Conservation (phyloP, 768 basidiomycete species). For the Tricholoma bakamatsutake region DNA sequence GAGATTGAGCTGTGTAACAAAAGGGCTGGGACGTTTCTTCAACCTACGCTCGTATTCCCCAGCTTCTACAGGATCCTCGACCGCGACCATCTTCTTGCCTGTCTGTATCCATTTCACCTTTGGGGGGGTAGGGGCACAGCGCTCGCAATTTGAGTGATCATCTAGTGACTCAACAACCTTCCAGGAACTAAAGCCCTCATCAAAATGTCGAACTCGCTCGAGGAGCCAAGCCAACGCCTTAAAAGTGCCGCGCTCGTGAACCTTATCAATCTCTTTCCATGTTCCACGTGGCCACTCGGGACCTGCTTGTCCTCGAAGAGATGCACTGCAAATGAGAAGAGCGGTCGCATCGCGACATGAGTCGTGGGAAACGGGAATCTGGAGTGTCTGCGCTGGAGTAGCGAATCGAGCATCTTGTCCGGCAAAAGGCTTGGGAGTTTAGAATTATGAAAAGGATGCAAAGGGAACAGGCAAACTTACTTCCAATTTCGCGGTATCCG, state of each 20-base stretch:
- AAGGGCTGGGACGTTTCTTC: constrained; percentile 80
- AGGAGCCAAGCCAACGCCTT: constrained; percentile 81
- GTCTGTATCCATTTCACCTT: constrained; percentile 66
- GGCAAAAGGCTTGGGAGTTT: constrained; percentile 40
- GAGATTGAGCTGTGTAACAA: constrained; percentile 77
- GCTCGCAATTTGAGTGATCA: constrained; percentile 53
- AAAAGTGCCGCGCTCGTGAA: constrained; percentile 81
- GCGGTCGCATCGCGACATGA: constrained; percentile 75
- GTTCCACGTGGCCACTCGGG: constrained; percentile 69
- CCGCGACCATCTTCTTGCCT: constrained; percentile 55
- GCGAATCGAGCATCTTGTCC: constrained; percentile 57
- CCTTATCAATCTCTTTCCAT: constrained; percentile 82
- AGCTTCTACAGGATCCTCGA: constrained; percentile 84
- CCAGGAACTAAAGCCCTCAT: constrained; percentile 65
- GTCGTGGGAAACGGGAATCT: constrained; percentile 46
- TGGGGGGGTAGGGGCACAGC: constrained; percentile 80
- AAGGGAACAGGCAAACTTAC: constrained; percentile 32
- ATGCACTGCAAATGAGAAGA: constrained; percentile 70
- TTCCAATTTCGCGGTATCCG: constrained; percentile 42
- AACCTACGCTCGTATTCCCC: constrained; percentile 85
- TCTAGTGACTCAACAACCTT: constrained; percentile 43
- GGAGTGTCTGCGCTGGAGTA: constrained; percentile 49
- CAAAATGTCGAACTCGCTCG: constrained; percentile 74
- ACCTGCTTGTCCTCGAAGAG: constrained; percentile 64
- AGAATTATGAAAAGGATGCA: constrained; percentile 1